Evolutionary conservation across 805 yeast genomes (phyloP), one percentile per base, ranked within the genome.

Genomic region (Candida boidinii): DNA sequence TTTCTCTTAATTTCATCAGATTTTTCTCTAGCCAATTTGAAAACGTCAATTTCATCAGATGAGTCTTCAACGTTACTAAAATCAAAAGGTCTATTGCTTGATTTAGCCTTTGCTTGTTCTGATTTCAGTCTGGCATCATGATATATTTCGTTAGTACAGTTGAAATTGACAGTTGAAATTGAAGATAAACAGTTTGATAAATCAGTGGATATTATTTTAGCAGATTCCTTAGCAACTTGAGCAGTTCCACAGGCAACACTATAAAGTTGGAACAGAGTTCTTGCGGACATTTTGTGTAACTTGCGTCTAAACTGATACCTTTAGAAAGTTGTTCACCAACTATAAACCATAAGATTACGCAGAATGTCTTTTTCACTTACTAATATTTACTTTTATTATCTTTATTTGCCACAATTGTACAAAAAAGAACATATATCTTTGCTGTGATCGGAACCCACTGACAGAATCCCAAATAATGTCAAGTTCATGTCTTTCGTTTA

Each of bases 21-120:
- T 39, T 56, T 58, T 13, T 46, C 43, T 23, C 46, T 46, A 2
- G 65, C 64, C n/a, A 50, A 34, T 32, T 45, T 49, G 28, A 46
- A 60, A 26, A 60, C 50, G 31, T 60, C 64, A 15, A 41, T 34
- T 2, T 47, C 49, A 13, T 34, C 37, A 6, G 11, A 17, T 23
- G 33, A 23, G 13, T 11, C 23, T n/a, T 29, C 24, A 5, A 45
- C 30, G 18, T 39, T 44, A 9, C 16, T 23, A 11, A 32, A 23
- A 27, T 41, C 29, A 12, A 43, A 43, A 3, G 36, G 37, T 33
- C 53, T 37, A 5, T 38, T 32, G 2, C 28, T 31, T 7, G 37
- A 34, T 10, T 35, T 40, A 11, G 49, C 42, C 23, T 45, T 44
- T 3, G 46, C 49, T 18, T 39, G 46, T 27, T 45, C 52, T 1